phyloP scores from a whole-genome alignment of 169 alveolate genomes.

The Eimeria praecox region DNA sequence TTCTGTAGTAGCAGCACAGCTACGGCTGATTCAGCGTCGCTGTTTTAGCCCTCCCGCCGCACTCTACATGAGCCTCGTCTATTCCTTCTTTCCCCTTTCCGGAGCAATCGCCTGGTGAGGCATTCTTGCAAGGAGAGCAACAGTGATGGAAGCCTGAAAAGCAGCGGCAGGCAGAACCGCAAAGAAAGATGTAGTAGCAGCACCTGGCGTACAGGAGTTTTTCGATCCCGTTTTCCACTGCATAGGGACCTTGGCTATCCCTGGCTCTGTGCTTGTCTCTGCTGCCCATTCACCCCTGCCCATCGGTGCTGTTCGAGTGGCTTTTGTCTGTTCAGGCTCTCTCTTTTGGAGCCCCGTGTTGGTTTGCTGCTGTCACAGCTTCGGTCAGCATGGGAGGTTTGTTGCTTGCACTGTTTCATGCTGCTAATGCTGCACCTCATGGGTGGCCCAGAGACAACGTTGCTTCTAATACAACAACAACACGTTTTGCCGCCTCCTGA shows the following conservation, averaged over 20 bases:
- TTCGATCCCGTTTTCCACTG: not conserved
- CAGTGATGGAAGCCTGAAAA: not conserved
- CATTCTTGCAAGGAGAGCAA: not conserved
- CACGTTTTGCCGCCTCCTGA: not conserved
- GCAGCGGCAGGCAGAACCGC: not conserved
- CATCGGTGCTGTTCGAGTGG: not conserved
- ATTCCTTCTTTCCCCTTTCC: constrained; percentile 57
- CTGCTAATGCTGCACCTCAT: constrained; percentile 70
- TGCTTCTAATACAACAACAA: constrained; percentile 53
- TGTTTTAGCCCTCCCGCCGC: constrained; percentile 69
- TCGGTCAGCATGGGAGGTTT: constrained; percentile 69
- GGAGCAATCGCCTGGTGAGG: constrained; percentile 58
- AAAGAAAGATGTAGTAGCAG: not conserved
- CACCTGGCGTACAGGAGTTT: not conserved
- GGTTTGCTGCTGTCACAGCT: constrained; percentile 60
- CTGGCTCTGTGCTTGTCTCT: not conserved
- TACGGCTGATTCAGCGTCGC: constrained; percentile 49
- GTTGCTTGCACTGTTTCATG: constrained; percentile 70
- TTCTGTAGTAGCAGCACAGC: constrained; percentile 28
- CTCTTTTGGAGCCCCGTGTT: constrained; percentile 71
- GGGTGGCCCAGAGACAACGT: constrained; percentile 63
- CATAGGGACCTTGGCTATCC: not conserved
- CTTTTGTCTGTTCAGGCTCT: constrained; percentile 36
- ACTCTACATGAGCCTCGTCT: constrained; percentile 42
- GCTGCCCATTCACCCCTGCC: not conserved